Percentiles rank a stretch among this genome's conserved stretches.
phyloP scores from a whole-genome alignment of 1,284 basidiomycete genomes.

The Ceratobasidium sp. region DNA sequence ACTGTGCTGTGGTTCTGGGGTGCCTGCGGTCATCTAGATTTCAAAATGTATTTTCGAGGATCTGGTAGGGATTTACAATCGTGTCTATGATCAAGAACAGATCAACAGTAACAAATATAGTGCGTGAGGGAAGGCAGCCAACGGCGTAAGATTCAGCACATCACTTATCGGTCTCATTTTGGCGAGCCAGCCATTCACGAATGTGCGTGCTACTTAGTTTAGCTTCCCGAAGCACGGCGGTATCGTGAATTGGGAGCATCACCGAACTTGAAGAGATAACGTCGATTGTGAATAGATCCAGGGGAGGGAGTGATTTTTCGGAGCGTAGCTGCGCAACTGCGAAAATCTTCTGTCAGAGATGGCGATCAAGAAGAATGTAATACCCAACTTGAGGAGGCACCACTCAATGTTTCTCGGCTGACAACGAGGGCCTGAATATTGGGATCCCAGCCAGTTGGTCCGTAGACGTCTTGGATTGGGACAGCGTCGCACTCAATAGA shows the following conservation, averaged over 20 bases:
- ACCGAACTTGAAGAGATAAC: constrained; percentile 79
- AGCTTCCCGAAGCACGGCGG: constrained; percentile 74
- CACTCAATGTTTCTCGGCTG: constrained; percentile 84
- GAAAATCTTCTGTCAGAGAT: constrained; percentile 30
- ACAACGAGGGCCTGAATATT: constrained; percentile 90
- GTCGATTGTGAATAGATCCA: constrained; percentile 84
- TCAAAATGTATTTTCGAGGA: no score
- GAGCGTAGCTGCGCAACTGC: constrained; percentile 74
- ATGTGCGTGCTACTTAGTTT: constrained; percentile 95
- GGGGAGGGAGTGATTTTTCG: constrained; percentile 68
- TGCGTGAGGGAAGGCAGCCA: no score
- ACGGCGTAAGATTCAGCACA: not conserved
- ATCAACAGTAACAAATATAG: no score
- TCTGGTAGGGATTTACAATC: no score
- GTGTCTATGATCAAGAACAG: no score
- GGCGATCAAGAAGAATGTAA: not conserved
- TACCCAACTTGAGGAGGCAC: constrained; percentile 74
- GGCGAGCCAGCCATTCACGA: constrained; percentile 77
- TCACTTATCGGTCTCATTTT: constrained; percentile 9
- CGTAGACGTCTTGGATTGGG: constrained; percentile 84
- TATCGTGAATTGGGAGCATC: constrained; percentile 72
- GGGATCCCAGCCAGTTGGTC: constrained; percentile 87
- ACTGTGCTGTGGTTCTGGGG: no score
- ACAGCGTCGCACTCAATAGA: constrained; percentile 74
- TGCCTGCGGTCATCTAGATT: no score